Evolutionary conservation across 306 rosid species (phyloP), one percentile per base, ranked within the genome.

Genomic region (Pueraria montana): DNA sequence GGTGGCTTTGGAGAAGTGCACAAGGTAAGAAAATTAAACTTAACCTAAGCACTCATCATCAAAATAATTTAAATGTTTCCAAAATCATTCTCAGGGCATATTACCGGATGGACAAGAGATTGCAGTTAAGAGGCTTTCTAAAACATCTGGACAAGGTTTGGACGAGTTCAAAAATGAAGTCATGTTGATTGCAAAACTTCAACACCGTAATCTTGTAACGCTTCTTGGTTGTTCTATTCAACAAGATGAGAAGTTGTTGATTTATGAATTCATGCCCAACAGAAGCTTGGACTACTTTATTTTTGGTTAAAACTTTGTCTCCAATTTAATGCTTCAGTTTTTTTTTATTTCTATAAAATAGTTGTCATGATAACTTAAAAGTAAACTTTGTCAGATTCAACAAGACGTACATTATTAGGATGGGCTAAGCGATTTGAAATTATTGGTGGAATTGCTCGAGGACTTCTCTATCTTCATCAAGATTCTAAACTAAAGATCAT

Each of bases 1-100:
- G 87, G 91, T 4, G 89, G 91, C 26, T 89, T 78, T 71, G 89
- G 89, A 23, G 24, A 74, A 0, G 90, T 89, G 66, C 84, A 78
- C 65, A 89, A 86, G 89, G 88, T 89, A 36, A 11, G 2, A 24
- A n/a, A 32, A 6, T 58, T 43, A 58, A 23, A 10, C 17, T 13
- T 20, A 20, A 36, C 18, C 10, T 6, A 36, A 0, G 0, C 6
- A 6, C 8, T 36, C 8, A 50, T n/a, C 10, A 42, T 43, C 11
- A 69, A 43, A 34, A 18, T 67, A 20, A 69, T 12, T 21, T 14
- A 11, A 34, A 0, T 56, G 17, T 36, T 55, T 55, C 27, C 36
- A 7, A 74, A 36, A 36, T 16, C 8, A 27, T n/a, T 63, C 11
- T 77, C 83, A 89, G 95, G 95, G 93, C 6, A 78, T 26, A 9